Base-by-base conservation (phyloP, 805 yeast species). In the Maudiozyma bulderi region DNA sequence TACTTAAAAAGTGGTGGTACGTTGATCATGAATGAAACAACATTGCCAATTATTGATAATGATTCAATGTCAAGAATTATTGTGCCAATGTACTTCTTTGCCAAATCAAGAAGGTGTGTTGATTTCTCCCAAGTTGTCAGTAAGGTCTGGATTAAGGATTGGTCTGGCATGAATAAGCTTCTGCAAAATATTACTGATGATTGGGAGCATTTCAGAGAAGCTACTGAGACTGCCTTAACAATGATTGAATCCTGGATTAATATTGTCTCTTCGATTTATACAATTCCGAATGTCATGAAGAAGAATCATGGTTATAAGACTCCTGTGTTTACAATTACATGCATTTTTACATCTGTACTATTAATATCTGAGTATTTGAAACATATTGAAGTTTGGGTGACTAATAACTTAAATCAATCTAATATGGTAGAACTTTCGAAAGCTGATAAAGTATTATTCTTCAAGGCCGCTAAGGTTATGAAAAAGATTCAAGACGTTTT, bases 321-420 rank as follows among this genome's bases (percentile, higher is more conserved):
- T 0, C 93, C 95, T 1, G 83, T 84, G 28, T 84, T 83, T 62
- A 82, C 86, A 57, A 74, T 84, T 33, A 80, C 87, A 0, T 81
- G 87, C 59, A 73, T 83, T 30, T 84, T 82, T 60, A 45, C 49
- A 29, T 70, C 88, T 1, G 68, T 81, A 10, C 66, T 84, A 47
- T 67, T 84, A 35, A 73, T 84, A 47, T 77, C 87, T 2, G 86
- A 82, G 34, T 55, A 81, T 56, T 65, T 85, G 54, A 73, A 74
- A 50, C 68, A 74, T 8, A 68, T 83, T 20, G 95, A 85, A 47
- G 51, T 44, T 29, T 54, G 56, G 57, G 56, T 82, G 76, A 3
- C 8, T 1, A 15, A 45, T 30, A 30, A 26, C 10, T 37, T 42
- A 33, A 31, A 42, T 6, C 20, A 34, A 39, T 70, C 64, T 44